phyloP scores from a whole-genome alignment of 352 stramenopile species.

The Globisporangium paddicum region DNA sequence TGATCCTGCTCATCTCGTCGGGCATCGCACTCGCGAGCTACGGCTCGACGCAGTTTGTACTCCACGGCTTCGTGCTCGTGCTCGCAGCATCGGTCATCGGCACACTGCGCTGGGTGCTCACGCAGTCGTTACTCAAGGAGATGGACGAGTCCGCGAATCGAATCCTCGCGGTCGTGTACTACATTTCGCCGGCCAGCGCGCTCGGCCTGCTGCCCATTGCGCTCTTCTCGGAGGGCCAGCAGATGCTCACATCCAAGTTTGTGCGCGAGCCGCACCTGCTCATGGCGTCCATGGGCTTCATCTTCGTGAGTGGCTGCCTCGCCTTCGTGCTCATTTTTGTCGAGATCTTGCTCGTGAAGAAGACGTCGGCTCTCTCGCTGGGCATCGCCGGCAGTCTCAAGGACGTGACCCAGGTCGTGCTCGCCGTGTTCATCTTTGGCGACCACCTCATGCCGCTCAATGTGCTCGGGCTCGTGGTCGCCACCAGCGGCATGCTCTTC shows the following conservation, averaged over 20 bases:
- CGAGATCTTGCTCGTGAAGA: conserved; percentile 77
- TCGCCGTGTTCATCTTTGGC: conserved; percentile 74
- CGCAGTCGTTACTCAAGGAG: conserved; percentile 69
- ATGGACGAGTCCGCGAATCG: conserved; percentile 58
- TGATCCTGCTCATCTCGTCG: conserved; percentile 66
- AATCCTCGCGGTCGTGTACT: conserved; percentile 79
- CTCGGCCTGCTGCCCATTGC: conserved; percentile 68
- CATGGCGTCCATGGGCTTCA: conserved; percentile 47
- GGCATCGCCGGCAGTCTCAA: conserved; percentile 79
- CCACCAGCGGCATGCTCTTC: conserved; percentile 66
- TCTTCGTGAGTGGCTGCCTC: conserved; percentile 63
- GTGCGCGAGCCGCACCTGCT: conserved; percentile 42
- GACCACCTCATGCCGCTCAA: conserved; percentile 65
- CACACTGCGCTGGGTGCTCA: conserved; percentile 76
- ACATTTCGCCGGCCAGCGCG: conserved; percentile 73
- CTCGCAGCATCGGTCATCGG: conserved; percentile 64
- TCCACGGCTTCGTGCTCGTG: conserved; percentile 68
- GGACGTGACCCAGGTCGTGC: conserved; percentile 73
- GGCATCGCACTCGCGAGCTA: conserved; percentile 74
- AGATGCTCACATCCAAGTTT: conserved; percentile 57
- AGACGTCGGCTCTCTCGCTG: conserved; percentile 77
- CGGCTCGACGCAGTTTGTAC: conserved; percentile 67
- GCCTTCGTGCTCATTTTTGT: conserved; percentile 80
- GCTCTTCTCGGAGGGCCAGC: conserved; percentile 38
- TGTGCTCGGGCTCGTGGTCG: conserved; percentile 57